phyloP scores from a whole-genome alignment of 371 early-diverging fungal genomes.

The Lichtheimia ornata region DNA sequence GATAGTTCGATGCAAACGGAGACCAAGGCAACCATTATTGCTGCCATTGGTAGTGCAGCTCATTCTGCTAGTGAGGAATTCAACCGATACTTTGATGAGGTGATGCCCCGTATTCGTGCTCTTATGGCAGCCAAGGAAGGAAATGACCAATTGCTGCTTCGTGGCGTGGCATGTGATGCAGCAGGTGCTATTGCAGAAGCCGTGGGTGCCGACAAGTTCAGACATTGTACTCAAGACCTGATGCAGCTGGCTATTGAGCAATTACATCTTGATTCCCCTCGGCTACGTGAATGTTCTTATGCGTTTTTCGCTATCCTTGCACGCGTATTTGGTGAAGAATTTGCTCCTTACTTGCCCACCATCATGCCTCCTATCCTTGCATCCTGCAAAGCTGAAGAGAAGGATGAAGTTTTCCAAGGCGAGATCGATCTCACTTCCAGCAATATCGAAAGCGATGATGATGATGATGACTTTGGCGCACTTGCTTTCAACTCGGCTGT shows the following conservation, averaged over 20 bases:
- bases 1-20: slow-evolving; percentile 62
- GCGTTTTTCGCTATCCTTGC: slow-evolving; percentile 85
- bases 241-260: slow-evolving; percentile 83
- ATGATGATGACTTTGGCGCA: slow-evolving; percentile 58
- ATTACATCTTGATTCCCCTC: slow-evolving; percentile 67
- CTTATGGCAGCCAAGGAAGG: slow-evolving; percentile 72
- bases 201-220: slow-evolving; percentile 81
- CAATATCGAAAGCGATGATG: slow-evolving; percentile 43
- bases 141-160: slow-evolving; percentile 71
- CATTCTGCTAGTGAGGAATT: slow-evolving; percentile 79
- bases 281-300: slow-evolving; percentile 83
- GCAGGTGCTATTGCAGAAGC: slow-evolving; percentile 86
- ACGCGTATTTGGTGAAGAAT: slow-evolving; percentile 81
- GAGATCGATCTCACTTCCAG: slow-evolving; percentile 48
- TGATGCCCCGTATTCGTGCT: slow-evolving; percentile 68
- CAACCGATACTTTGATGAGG: slow-evolving; percentile 77
- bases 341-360: slow-evolving; percentile 72
- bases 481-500: slow-evolving; percentile 79
- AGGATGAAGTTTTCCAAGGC: slow-evolving; percentile 46
- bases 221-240: slow-evolving; percentile 70
- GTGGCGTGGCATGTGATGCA: slow-evolving; percentile 88
- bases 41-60: slow-evolving; percentile 88
- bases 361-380: slow-evolving; percentile 77
- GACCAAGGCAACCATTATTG: slow-evolving; percentile 73
- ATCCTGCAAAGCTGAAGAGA: slow-evolving; percentile 77